A percentile compares a stretch with the other conserved stretches of the same genome.
Conservation (phyloP, 2,329 filamentous ascomycete species). For the Pseudocercospora macadamiae region DNA sequence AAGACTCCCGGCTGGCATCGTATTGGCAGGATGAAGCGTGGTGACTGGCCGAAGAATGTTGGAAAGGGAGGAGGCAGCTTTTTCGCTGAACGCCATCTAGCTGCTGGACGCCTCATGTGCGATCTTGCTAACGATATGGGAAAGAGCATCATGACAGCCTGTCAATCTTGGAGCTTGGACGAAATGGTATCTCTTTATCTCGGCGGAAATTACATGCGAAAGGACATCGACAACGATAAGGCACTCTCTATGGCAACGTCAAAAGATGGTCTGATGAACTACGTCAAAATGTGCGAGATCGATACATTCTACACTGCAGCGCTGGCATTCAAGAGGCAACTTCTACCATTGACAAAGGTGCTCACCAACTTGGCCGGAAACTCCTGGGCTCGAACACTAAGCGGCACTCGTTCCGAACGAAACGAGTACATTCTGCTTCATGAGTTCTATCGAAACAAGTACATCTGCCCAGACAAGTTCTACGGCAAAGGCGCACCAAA, state of each 20-base stretch:
- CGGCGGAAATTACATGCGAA: conserved; percentile 68
- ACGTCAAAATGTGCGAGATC: conserved; percentile 88
- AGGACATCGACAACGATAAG: conserved; percentile 85
- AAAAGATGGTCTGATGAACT: conserved; percentile 86
- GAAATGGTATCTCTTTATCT: conserved; percentile 97
- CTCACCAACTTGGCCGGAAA: conserved; percentile 96
- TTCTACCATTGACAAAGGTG: conserved; percentile 91
- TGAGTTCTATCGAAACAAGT: conserved; percentile 95
- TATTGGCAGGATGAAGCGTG: conserved; percentile 81
- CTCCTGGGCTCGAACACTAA: conserved; percentile 95
- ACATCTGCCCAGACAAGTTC: conserved; percentile 95
- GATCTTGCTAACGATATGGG: conserved; percentile 95
- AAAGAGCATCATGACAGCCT: conserved; percentile 95
- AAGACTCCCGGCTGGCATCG: conserved; percentile 95
- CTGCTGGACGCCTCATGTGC: conserved; percentile 86
- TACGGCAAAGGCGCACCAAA: conserved; percentile 69
- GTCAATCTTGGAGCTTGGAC: conserved; percentile 95
- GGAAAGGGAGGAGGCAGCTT: conserved; percentile 85
- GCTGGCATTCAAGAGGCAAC: conserved; percentile 83
- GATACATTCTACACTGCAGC: conserved; percentile 97
- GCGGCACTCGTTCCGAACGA: conserved; percentile 91
- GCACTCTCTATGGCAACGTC: conserved; percentile 80
- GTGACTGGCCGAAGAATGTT: conserved; percentile 84
- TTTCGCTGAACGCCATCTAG: conserved; percentile 87
- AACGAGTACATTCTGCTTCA: conserved; percentile 99